These are phyloP conservation scores for Turnera subulata DNA, from an alignment of 345 rosid species.

Conservation along the genomic window DNA sequence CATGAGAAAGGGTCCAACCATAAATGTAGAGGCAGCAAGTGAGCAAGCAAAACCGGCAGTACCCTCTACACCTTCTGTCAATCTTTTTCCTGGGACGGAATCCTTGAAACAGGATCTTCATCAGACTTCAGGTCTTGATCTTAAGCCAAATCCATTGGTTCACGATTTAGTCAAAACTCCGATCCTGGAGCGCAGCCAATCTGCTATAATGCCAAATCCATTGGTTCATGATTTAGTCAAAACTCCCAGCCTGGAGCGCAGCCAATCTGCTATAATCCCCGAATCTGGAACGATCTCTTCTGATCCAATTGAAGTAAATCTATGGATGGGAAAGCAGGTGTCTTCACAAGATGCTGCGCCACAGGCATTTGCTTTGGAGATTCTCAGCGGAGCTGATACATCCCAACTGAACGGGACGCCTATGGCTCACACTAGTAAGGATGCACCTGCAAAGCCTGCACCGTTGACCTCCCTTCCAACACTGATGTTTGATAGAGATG, in stretches of 20 bases:
- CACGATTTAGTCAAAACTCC: conserved; percentile 18
- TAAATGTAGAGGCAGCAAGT: conserved; percentile 20
- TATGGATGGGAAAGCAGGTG: conserved; percentile 17
- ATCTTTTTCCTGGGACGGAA: conserved; percentile 22
- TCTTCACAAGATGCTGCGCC: conserved; percentile 19
- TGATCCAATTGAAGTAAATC: conserved; percentile 24
- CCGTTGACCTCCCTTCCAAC: conserved; percentile 20
- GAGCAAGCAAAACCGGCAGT: conserved; percentile 23
- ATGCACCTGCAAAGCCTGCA: conserved; percentile 9
- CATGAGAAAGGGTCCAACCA: conserved; percentile 19
- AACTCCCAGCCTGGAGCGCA: conserved; percentile 3
- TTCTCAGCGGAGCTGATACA: conserved; percentile 13
- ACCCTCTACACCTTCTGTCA: conserved; percentile 18
- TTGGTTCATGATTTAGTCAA: conserved; percentile 20
- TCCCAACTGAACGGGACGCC: conserved; percentile 11
- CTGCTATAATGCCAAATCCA: conserved; percentile 11
- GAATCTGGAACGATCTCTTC: conserved; percentile 16
- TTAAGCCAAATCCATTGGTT: conserved; percentile 16
- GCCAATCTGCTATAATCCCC: conserved; percentile 17
- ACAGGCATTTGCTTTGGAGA: conserved; percentile 32
- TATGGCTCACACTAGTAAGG: conserved; percentile 11
- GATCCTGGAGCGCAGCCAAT: conserved; percentile 10
- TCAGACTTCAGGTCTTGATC: conserved; percentile 27
- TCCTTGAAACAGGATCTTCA: conserved; percentile 23
- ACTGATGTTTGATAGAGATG: conserved; percentile 23